A percentile compares a stretch with the other conserved stretches of the same genome.
These are phyloP conservation scores for Aspergillus quadricinctus DNA, from an alignment of 2,329 filamentous ascomycete species.

Conservation along the genomic window DNA sequence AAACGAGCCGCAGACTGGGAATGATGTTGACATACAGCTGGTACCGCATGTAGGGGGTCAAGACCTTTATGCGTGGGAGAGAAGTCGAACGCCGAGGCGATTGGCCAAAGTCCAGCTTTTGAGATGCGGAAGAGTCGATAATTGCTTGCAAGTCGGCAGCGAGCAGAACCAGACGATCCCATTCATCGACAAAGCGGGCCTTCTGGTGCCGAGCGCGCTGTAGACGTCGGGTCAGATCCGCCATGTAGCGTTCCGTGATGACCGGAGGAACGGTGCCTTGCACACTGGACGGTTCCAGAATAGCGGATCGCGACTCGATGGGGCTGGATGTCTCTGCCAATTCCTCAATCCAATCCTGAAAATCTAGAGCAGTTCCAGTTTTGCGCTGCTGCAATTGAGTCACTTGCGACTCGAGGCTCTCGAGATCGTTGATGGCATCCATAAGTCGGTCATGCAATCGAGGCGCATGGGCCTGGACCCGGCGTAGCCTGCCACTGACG, in stretches of 20 bases:
- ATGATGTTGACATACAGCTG: conserved; percentile 69
- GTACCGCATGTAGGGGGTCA: conserved; percentile 80
- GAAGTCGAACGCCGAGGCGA: conserved; percentile 53
- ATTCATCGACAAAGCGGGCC: conserved; percentile 77
- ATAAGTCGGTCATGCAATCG: conserved; percentile 81
- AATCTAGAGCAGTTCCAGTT: conserved; percentile 67
- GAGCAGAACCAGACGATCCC: conserved; percentile 71
- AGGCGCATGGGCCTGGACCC: conserved; percentile 74
- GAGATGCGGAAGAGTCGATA: conserved; percentile 75
- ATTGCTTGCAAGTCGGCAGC: conserved; percentile 75
- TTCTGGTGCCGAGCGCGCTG: conserved; percentile 78
- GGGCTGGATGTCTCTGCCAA: conserved; percentile 71
- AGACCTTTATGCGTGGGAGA: conserved; percentile 53
- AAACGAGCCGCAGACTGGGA: conserved; percentile 60
- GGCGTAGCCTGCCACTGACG: conserved; percentile 66
- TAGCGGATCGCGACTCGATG: conserved; percentile 53
- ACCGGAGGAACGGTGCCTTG: conserved; percentile 63
- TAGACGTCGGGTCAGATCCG: conserved; percentile 78
- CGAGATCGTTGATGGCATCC: conserved; percentile 73
- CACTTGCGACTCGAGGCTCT: conserved; percentile 77
- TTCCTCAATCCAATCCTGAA: conserved; percentile 95
- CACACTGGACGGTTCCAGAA: conserved; percentile 30
- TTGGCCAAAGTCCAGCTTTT: conserved; percentile 70
- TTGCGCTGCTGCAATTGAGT: conserved; percentile 75
- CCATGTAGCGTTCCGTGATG: conserved; percentile 88